These are phyloP conservation scores for Alternaria hordeiaustralica DNA, from an alignment of 2,329 filamentous ascomycete species.

Conservation along the genomic window DNA sequence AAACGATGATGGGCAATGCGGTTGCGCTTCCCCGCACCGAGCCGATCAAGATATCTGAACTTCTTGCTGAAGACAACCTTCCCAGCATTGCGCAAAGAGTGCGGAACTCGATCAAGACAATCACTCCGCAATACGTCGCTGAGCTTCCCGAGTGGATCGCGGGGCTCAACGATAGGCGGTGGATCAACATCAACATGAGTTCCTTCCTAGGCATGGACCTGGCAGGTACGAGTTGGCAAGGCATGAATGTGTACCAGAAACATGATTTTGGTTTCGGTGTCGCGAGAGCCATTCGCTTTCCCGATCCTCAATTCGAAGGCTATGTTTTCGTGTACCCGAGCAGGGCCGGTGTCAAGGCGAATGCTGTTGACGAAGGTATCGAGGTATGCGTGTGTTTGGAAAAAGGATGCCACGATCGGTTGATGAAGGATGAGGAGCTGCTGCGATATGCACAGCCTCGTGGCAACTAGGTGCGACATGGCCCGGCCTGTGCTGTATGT, in stretches of 20 bases:
- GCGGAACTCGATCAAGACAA: slow-evolving; percentile 26
- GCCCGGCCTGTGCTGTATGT: background rate
- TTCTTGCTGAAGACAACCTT: slow-evolving; percentile 19
- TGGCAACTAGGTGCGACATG: background rate
- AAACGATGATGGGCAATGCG: slow-evolving; percentile 28
- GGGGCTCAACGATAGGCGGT: slow-evolving; percentile 27
- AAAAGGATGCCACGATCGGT: slow-evolving; percentile 6
- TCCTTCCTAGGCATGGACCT: slow-evolving; percentile 36
- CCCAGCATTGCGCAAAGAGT: slow-evolving; percentile 24
- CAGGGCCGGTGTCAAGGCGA: slow-evolving; percentile 10
- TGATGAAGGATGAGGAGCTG: slow-evolving; percentile 23
- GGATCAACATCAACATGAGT: slow-evolving; percentile 23
- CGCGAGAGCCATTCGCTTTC: slow-evolving; percentile 21
- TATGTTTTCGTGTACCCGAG: slow-evolving; percentile 25
- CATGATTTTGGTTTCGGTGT: slow-evolving; percentile 43
- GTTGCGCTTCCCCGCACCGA: slow-evolving; percentile 21
- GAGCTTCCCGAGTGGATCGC: slow-evolving; percentile 32
- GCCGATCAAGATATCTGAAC: slow-evolving; percentile 11
- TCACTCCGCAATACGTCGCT: slow-evolving; percentile 24
- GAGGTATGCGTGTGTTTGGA: slow-evolving; percentile 28
- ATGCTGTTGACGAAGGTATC: slow-evolving; percentile 21
- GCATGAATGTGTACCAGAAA: slow-evolving; percentile 27
- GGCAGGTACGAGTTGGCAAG: slow-evolving; percentile 33
- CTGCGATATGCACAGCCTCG: background rate
- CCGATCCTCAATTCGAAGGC: slow-evolving; percentile 22